Base-by-base conservation (phyloP, 305 asterid genomes). In the Ilex paraguariensis region DNA sequence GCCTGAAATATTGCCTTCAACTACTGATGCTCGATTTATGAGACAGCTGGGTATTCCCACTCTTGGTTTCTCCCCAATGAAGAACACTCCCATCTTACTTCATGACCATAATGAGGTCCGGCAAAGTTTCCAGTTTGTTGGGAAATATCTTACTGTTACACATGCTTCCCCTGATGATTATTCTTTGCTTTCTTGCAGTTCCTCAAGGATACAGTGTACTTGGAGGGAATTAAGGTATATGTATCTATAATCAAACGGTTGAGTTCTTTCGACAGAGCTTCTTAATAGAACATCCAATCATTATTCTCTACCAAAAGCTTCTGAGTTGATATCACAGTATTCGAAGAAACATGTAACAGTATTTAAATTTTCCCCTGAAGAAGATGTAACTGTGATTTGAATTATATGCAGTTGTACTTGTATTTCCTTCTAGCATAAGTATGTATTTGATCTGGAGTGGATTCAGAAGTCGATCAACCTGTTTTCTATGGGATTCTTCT, bases 41-140 rank as follows among this genome's bases (percentile, higher is more conserved):
- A 81, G 98, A 70, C 79, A 78, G 57, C 21, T 73, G 70, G 96
- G 97, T 54, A 86, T 93, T 64, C 98, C 97, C 10, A 70, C 88
- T 15, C 74, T 93, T 28, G 98, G 98, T 39, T 93, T 93, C 74
- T 93, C 98, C 59, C 97, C 98, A 0, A 87, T 90, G 97, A 93
- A 83, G 86, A 81, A 87, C 45, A 90, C 94, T 51, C 97, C 96
- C 54, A 84, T 87, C 57, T 71, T 93, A 83, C 95, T 86, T 63
- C 98, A 93, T 65, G 96, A 87, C 71, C 97, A 93, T 77, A 85
- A 93, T 60, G 98, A 89, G 98, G 98, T 91, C 59, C 45, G 55
- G 60, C 54, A 13, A 9, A 7, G 8, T 68, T 61, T 15, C 59
- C 50, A 53, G 57, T 55, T 36, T 63, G 15, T 60, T 54, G 16